phyloP scores from a whole-genome alignment of 371 early-diverging fungal genomes.

The Ecytonucleospora hepatopenaei region DNA sequence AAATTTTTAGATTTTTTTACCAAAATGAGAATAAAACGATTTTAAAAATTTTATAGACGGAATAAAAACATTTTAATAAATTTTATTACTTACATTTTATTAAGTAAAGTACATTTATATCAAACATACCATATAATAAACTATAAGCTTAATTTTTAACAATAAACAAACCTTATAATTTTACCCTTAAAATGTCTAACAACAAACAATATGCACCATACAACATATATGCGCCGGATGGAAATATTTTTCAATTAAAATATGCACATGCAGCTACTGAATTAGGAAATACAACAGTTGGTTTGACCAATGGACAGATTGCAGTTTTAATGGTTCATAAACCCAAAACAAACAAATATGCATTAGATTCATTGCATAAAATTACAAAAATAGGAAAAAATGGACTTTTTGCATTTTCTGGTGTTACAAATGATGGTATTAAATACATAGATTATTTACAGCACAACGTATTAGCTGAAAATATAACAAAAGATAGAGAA shows the following conservation, averaged over 20 bases:
- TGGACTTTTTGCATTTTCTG: conserved; percentile 53
- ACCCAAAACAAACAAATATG: conserved; percentile 34
- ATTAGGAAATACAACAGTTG: conserved; percentile 51
- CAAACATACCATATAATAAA: too few species aligned
- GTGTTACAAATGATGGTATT: conserved; percentile 57
- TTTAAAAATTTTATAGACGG: too few species aligned
- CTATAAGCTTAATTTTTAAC: background rate
- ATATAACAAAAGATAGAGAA: conserved; percentile 33
- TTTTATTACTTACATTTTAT: too few species aligned
- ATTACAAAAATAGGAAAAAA: conserved; percentile 40
- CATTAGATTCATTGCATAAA: conserved; percentile 37
- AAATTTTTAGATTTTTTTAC: too few species aligned
- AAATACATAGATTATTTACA: conserved; percentile 50
- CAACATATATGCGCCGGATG: conserved; percentile 54
- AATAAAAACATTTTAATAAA: too few species aligned
- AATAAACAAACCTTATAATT: background rate
- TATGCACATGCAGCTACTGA: conserved; percentile 42
- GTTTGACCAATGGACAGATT: conserved; percentile 28
- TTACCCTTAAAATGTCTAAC: conserved; percentile 32
- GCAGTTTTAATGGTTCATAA: conserved; percentile 52
- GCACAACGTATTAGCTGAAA: conserved; percentile 37
- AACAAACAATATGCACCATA: conserved; percentile 43
- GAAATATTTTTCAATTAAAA: conserved; percentile 51
- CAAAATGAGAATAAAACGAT: too few species aligned
- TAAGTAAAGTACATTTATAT: too few species aligned